A percentile compares a stretch with the other conserved stretches of the same genome.
Conservation (phyloP, 2,329 filamentous ascomycete species). For the Monilinia fructigena region DNA sequence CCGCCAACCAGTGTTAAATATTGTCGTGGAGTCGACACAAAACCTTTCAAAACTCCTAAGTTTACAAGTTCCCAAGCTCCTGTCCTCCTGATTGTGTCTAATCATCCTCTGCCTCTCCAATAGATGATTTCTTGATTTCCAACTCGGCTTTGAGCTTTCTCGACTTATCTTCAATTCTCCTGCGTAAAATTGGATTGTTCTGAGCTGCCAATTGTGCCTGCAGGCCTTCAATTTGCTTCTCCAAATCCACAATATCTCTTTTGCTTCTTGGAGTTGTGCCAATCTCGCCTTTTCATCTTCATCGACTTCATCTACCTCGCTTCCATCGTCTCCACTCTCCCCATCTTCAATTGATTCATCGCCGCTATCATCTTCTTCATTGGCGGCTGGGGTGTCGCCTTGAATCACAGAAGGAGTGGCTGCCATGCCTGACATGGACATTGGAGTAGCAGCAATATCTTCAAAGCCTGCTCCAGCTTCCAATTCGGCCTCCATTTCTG, state of each 20-base stretch:
- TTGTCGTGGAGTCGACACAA: neutral
- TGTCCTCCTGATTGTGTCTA: neutral
- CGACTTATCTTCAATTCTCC: slow-evolving; percentile 49
- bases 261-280: slow-evolving; percentile 47
- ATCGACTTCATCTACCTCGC: slow-evolving; percentile 46
- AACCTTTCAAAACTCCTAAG: neutral
- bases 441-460: slow-evolving; percentile 41
- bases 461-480: slow-evolving; percentile 32
- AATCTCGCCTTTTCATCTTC: slow-evolving; percentile 51
- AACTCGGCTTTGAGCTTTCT: slow-evolving; percentile 52
- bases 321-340: slow-evolving; percentile 48
- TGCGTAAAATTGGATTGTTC: slow-evolving; percentile 50
- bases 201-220: slow-evolving; percentile 45
- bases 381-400: slow-evolving; percentile 33
- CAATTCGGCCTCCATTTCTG: slow-evolving; percentile 34
- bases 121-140: slow-evolving; percentile 50
- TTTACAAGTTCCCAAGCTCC: neutral
- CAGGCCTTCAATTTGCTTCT: slow-evolving; percentile 48
- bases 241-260: slow-evolving; percentile 54
- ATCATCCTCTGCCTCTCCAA: slow-evolving; percentile 40
- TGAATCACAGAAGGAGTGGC: slow-evolving; percentile 33
- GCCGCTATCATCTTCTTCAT: slow-evolving; percentile 39
- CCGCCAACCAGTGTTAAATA: neutral
- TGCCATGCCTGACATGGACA: slow-evolving; percentile 33
- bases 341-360: slow-evolving; percentile 47